Percentiles rank a stretch among this genome's conserved stretches.
phyloP scores from a whole-genome alignment of 768 basidiomycete genomes.

The Podaxis sp. region DNA sequence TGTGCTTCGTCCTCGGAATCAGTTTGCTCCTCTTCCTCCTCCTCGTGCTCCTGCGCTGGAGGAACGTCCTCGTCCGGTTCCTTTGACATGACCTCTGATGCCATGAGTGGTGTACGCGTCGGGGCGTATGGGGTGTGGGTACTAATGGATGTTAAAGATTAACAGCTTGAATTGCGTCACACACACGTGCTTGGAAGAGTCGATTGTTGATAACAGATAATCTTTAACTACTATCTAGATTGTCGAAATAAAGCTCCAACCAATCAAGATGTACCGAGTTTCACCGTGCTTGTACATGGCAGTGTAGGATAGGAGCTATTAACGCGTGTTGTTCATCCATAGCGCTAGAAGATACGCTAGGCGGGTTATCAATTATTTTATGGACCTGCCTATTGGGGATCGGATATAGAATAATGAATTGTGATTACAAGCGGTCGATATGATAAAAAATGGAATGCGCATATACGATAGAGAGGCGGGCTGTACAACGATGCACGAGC shows the following conservation, averaged over 20 bases:
- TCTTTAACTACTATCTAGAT: not conserved
- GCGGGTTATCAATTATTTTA: too few species aligned
- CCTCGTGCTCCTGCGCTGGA: not conserved
- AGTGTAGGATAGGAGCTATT: too few species aligned
- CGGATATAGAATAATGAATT: too few species aligned
- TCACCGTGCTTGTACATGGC: too few species aligned
- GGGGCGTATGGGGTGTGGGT: not conserved
- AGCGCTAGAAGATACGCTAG: too few species aligned
- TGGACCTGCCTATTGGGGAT: too few species aligned
- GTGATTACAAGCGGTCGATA: too few species aligned
- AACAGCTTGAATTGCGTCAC: not conserved
- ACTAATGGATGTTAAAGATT: not conserved
- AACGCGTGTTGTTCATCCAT: too few species aligned
- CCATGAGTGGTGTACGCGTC: not conserved
- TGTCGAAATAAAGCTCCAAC: not conserved
- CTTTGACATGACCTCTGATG: not conserved
- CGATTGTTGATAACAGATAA: constrained; percentile 9
- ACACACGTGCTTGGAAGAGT: not conserved
- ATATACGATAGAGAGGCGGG: too few species aligned
- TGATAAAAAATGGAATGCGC: too few species aligned
- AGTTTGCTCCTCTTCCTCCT: not conserved
- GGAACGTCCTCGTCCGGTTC: not conserved
- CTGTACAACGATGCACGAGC: too few species aligned
- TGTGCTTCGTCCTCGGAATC: constrained; percentile 1
- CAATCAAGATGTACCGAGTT: too few species aligned